These are phyloP conservation scores for Penicillium sp. DNA, from an alignment of 2,329 filamentous ascomycete genomes.

Conservation along the genomic window DNA sequence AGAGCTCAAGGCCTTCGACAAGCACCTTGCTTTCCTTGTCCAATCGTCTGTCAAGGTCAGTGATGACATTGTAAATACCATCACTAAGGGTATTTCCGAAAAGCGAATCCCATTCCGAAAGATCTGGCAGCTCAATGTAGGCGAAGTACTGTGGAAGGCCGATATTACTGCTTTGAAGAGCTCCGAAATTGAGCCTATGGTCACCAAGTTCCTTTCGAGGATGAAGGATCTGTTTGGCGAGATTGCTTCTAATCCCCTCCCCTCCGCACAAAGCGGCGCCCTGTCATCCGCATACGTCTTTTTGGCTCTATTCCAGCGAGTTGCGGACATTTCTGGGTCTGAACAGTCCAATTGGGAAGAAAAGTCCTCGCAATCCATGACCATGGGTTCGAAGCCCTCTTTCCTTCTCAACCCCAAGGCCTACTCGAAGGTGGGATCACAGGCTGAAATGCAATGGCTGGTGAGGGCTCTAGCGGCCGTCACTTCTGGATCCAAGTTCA, in stretches of 20 bases:
- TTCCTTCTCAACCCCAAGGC: slow-evolving; percentile 80
- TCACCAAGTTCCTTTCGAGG: slow-evolving; percentile 50
- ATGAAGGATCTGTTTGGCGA: slow-evolving; percentile 67
- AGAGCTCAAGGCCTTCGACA: slow-evolving; percentile 67
- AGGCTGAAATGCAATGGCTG: slow-evolving; percentile 76
- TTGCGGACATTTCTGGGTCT: slow-evolving; percentile 51
- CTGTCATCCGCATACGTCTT: slow-evolving; percentile 73
- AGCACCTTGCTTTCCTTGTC: slow-evolving; percentile 61
- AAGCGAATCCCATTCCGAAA: slow-evolving; percentile 75
- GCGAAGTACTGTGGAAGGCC: slow-evolving; percentile 63
- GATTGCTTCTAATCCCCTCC: slow-evolving; percentile 68
- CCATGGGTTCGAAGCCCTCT: slow-evolving; percentile 73
- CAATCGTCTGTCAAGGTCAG: slow-evolving; percentile 58
- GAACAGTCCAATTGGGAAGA: slow-evolving; percentile 48
- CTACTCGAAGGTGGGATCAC: slow-evolving; percentile 70
- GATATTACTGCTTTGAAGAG: slow-evolving; percentile 47
- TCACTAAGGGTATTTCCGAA: slow-evolving; percentile 76
- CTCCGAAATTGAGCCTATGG: slow-evolving; percentile 45
- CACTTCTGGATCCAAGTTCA: slow-evolving; percentile 52
- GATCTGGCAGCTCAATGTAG: slow-evolving; percentile 72
- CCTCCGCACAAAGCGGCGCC: slow-evolving; percentile 76
- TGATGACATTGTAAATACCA: slow-evolving; percentile 63
- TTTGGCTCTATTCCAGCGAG: slow-evolving; percentile 56
- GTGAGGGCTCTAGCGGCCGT: slow-evolving; percentile 64
- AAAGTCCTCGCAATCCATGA: slow-evolving; percentile 61